These are phyloP conservation scores for Tolypocladium inflatum DNA, from an alignment of 2,329 filamentous ascomycete species.

Conservation along the genomic window DNA sequence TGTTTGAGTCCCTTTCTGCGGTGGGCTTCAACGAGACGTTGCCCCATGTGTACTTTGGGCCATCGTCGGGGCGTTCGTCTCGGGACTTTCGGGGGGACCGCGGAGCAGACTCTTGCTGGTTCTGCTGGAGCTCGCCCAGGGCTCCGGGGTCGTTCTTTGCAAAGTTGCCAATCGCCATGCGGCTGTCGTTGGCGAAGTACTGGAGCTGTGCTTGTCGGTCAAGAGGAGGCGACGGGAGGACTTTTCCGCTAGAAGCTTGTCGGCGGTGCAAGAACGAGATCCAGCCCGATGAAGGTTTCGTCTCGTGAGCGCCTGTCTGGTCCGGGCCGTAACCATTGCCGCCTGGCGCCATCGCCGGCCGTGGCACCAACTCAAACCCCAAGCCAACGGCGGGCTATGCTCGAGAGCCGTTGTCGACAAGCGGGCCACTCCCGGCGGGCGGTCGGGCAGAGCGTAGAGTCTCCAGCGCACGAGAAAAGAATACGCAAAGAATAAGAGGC, in stretches of 20 bases:
- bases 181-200: conserved; percentile 8
- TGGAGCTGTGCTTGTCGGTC: not conserved
- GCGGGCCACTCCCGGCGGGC: not conserved
- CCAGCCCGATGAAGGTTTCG: conserved; percentile 38
- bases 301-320: conserved; percentile 25
- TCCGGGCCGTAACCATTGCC: conserved; percentile 5
- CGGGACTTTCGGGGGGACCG: conserved; percentile 29
- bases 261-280: conserved; percentile 40
- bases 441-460: not conserved
- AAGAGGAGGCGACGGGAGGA: conserved; percentile 12
- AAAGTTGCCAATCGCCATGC: conserved; percentile 22
- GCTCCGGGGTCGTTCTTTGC: conserved; percentile 31
- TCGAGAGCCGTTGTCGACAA: not conserved
- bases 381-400: not conserved
- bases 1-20: conserved; percentile 22
- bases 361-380: not conserved
- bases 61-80: conserved; percentile 20
- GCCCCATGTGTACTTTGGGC: conserved; percentile 19
- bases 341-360: conserved; percentile 9
- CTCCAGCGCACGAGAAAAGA: not conserved
- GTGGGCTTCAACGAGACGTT: conserved; percentile 34
- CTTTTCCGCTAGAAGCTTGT: conserved; percentile 34
- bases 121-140: conserved; percentile 48
- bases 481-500: not conserved
- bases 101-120: conserved; percentile 34